phyloP scores from a whole-genome alignment of 306 rosid genomes.

The Cicer cuneatum region DNA sequence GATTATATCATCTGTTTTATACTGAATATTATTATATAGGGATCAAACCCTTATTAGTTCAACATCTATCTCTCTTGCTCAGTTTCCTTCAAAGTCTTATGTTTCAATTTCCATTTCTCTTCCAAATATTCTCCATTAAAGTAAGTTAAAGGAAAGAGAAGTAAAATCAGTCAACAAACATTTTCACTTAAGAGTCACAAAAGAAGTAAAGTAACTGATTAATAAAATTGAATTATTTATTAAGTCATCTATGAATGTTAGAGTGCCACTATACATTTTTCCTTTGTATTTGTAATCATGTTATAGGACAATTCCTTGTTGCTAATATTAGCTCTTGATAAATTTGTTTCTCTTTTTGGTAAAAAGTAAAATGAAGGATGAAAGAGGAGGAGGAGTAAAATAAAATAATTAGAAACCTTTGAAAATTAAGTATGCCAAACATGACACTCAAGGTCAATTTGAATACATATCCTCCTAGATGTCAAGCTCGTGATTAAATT shows the following conservation, averaged over 20 bases:
- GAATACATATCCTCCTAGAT: constrained; percentile 2
- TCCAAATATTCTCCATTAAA: background rate
- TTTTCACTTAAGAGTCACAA: constrained; percentile 10
- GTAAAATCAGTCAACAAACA: background rate
- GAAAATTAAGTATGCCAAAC: constrained; percentile 25
- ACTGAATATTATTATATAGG: constrained; percentile 18
- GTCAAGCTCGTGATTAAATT: constrained; percentile 33
- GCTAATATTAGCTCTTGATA: background rate
- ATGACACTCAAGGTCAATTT: constrained; percentile 5
- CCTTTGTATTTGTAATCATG: no score
- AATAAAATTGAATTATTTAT: background rate
- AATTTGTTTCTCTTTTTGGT: background rate
- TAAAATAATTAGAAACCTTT: background rate
- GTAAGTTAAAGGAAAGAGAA: background rate
- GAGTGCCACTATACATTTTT: background rate
- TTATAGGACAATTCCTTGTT: no score
- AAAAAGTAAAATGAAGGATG: constrained; percentile 1
- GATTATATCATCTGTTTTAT: constrained; percentile 5
- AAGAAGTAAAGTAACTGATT: background rate
- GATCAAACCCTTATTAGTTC: constrained; percentile 25
- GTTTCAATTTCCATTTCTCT: background rate
- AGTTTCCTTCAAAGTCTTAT: constrained; percentile 16
- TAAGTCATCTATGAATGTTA: background rate
- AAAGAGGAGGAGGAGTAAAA: background rate
- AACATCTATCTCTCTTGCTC: background rate